Base-by-base conservation (phyloP, 441 rosid species). In the Adansonia gregorii region DNA sequence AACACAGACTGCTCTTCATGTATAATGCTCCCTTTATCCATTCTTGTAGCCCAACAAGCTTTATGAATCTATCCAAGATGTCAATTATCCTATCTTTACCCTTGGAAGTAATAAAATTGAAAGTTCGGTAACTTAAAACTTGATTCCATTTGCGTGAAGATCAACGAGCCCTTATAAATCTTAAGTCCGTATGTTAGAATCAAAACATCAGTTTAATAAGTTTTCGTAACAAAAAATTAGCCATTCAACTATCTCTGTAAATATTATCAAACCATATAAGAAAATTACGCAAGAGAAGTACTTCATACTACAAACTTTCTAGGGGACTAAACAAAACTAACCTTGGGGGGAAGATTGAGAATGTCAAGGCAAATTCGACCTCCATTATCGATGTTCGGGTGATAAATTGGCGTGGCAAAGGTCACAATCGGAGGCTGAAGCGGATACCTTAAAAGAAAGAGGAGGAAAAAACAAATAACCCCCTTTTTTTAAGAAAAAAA, bases 331-430 rank as follows among this genome's bases (percentile, higher is more conserved):
- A 69, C 1, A 4, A 76, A n/a, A 71, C 51, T 81, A 77, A 89
- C 97, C 93, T 94, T 92, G 31, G 97, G 95, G 14, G 98, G 98
- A 74, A 92, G 95, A 88, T 91, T 92, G 61, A 94, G 89, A 81
- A 94, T 91, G 81, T 94, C 98, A 19, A 94, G 94, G 89, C 97
- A 94, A 83, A 94, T 94, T 75, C 98, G 86, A 72, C 98, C 98
- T 24, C 94, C 91, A 5, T 81, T 89, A 66, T 94, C 97, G 19
- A 94, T 92, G 77, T 94, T 94, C 0, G 97, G 95, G 22, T 92
- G 97, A 76, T 94, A 94, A 63, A 94, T 85, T 31, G 94, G 98
- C 9, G 95, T 93, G 48, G 75, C 84, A 56, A 94, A 92, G 2
- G 91, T 83, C 83, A 94, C 95, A 64, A 79, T 78, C 0, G 94